phyloP scores from a whole-genome alignment of 805 yeast species.

The Metschnikowia orientalis region DNA sequence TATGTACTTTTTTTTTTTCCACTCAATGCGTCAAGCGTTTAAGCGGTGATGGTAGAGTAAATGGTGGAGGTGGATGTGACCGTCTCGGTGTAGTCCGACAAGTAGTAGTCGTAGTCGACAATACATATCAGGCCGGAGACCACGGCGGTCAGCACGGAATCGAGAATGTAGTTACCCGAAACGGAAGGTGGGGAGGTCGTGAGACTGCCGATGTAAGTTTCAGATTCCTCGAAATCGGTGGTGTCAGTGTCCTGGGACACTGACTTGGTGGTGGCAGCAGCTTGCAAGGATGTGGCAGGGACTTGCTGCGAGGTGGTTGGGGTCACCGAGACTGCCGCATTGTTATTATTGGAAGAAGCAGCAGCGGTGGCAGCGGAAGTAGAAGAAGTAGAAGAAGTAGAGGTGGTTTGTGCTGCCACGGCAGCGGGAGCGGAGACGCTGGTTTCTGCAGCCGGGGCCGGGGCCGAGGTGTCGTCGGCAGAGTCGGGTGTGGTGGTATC shows the following conservation, averaged over 20 bases:
- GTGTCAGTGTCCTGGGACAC: slow-evolving; percentile 24
- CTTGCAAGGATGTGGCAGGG: slow-evolving; percentile 8
- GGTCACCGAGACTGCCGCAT: slow-evolving; percentile 1
- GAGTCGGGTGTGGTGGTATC: slow-evolving; percentile 4
- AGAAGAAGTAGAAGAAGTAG: slow-evolving; percentile 2
- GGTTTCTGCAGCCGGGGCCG: background rate
- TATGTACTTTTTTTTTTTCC: background rate
- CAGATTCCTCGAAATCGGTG: slow-evolving; percentile 17
- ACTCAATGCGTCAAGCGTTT: background rate
- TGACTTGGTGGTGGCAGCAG: slow-evolving; percentile 4
- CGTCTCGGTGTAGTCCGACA: slow-evolving; percentile 27
- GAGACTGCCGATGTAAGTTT: slow-evolving; percentile 1
- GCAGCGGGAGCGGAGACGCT: background rate
- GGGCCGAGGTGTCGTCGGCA: slow-evolving; percentile 7
- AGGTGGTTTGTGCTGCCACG: slow-evolving; percentile 5
- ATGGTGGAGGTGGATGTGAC: slow-evolving; percentile 37
- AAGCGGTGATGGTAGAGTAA: slow-evolving; percentile 29
- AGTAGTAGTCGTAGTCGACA: slow-evolving; percentile 36
- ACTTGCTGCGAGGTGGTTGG: slow-evolving; percentile 7
- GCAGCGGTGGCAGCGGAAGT: slow-evolving; percentile 8
- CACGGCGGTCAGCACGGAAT: slow-evolving; percentile 27
- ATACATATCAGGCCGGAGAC: slow-evolving; percentile 29
- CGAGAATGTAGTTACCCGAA: slow-evolving; percentile 33
- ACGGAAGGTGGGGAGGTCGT: slow-evolving; percentile 18
- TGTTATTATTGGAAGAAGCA: background rate